Evolutionary conservation across 2,329 filamentous ascomycete genomes (phyloP).

Genomic region (Venturia asperata): DNA sequence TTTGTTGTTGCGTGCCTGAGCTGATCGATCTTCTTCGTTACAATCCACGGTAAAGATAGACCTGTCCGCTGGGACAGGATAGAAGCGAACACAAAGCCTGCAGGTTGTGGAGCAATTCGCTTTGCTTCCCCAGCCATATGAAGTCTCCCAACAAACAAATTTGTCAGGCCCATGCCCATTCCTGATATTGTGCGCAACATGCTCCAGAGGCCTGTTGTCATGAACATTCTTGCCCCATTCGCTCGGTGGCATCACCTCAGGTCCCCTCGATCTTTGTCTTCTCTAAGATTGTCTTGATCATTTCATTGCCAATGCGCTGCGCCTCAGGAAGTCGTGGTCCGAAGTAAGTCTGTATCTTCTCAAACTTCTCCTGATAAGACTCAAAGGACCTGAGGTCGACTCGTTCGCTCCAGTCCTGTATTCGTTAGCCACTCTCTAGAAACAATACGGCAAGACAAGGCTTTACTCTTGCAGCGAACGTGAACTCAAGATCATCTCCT

Average conservation of each 20-base stretch:
- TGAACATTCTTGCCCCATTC: neutral
- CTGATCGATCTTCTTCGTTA: no score
- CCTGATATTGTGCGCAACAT: neutral
- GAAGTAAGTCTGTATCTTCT: constrained; percentile 86
- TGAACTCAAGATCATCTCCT: constrained; percentile 95
- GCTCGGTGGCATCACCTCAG: neutral
- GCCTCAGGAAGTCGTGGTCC: constrained; percentile 83
- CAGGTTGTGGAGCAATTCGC: neutral
- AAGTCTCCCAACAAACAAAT: neutral
- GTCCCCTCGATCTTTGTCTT: constrained; percentile 45
- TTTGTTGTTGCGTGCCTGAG: no score
- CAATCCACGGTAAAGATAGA: no score
- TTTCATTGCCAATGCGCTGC: constrained; percentile 81
- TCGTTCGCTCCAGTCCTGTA: constrained; percentile 82
- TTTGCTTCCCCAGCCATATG: neutral
- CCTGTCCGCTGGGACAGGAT: neutral
- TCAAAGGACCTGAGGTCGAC: constrained; percentile 89
- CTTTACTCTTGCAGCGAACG: constrained; percentile 75
- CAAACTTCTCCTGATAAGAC: constrained; percentile 84
- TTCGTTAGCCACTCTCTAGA: no score
- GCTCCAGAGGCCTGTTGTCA: neutral
- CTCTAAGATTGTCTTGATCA: constrained; percentile 93
- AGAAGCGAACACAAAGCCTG: neutral
- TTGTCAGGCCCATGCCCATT: neutral
- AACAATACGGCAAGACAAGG: neutral